These are phyloP conservation scores for Microthlaspi erraticum DNA, from an alignment of 345 rosid species.

Conservation along the genomic window DNA sequence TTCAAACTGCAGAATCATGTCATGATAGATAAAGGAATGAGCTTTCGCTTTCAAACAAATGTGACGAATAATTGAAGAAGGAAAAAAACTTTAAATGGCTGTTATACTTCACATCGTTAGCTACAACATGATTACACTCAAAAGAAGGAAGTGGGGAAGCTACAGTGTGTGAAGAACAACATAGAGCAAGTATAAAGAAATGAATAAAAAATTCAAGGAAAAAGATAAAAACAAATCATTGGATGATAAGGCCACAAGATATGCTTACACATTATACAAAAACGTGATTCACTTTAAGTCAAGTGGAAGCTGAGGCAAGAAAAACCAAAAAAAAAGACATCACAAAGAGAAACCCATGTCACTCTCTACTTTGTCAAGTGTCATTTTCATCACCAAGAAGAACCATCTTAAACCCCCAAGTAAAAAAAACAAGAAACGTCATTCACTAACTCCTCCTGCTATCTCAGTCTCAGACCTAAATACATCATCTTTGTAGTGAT, in stretches of 20 bases:
- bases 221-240: conserved; percentile 41
- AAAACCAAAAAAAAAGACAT: conserved; percentile 36
- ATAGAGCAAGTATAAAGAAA: conserved; percentile 23
- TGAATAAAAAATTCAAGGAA: conserved; percentile 6
- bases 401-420: conserved; percentile 41
- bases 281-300: conserved; percentile 46
- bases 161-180: conserved; percentile 34
- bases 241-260: conserved; percentile 44
- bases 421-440: conserved; percentile 31
- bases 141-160: conserved; percentile 32
- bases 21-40: conserved; percentile 31
- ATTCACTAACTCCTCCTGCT: conserved; percentile 36
- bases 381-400: conserved; percentile 52
- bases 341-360: conserved; percentile 51
- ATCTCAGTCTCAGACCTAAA: conserved; percentile 38
- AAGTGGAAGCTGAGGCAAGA: conserved; percentile 51
- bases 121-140: conserved; percentile 32
- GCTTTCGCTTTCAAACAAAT: conserved; percentile 35
- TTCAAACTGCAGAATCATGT: conserved; percentile 30
- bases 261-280: conserved; percentile 40
- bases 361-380: conserved; percentile 49
- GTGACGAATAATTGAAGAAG: conserved; percentile 22
- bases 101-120: conserved; percentile 43
- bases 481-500: conserved; percentile 35
- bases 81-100: conserved; percentile 26